Evolutionary conservation across 345 rosid species (phyloP).

Genomic region (Psidium guajava): DNA sequence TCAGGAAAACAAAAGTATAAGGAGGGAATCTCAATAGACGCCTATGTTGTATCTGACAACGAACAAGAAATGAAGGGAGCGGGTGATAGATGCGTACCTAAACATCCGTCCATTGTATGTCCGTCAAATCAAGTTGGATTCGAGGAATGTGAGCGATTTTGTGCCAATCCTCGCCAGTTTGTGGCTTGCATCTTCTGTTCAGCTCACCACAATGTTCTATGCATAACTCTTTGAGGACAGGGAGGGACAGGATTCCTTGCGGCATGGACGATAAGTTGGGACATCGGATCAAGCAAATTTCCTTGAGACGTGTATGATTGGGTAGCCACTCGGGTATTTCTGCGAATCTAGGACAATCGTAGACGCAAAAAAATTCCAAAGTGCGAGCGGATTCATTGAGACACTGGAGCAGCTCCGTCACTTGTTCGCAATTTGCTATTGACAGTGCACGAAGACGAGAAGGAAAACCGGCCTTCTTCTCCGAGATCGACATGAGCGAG

Average conservation of each 20-base stretch:
- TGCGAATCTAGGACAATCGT: fast-evolving
- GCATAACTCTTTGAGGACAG: neutral
- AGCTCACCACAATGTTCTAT: fast-evolving
- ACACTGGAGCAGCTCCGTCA: neutral
- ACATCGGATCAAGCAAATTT: neutral
- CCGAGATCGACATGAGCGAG: neutral
- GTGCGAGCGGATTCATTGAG: neutral
- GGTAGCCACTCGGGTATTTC: neutral
- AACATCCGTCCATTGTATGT: too few species aligned
- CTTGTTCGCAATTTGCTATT: neutral
- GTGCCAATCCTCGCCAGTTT: neutral
- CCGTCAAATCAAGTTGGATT: neutral
- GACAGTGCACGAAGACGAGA: neutral
- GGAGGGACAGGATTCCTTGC: neutral
- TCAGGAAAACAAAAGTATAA: too few species aligned
- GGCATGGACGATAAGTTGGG: neutral
- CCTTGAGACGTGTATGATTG: neutral
- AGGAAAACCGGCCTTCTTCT: neutral
- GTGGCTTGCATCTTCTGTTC: neutral
- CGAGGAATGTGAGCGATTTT: neutral
- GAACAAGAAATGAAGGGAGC: too few species aligned
- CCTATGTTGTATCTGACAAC: too few species aligned
- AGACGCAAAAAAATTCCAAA: neutral
- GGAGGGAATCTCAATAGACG: too few species aligned
- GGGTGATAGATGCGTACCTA: too few species aligned